Conservation (phyloP, 768 basidiomycete species). For the Kwoniella bestiolae region DNA sequence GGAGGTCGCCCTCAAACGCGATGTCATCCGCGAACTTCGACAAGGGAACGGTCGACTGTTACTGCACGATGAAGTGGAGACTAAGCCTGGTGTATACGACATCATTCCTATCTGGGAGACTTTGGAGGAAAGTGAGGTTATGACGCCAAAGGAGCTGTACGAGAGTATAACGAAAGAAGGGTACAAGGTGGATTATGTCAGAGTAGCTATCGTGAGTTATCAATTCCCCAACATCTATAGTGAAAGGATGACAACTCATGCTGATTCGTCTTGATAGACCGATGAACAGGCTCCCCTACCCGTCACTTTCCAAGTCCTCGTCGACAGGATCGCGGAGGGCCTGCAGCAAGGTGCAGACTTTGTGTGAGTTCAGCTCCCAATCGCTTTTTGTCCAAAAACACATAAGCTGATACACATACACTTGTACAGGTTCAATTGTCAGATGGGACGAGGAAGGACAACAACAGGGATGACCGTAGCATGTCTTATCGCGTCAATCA, state of each 20-base stretch:
- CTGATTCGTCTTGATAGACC: constrained; percentile 64
- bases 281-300: constrained; percentile 97
- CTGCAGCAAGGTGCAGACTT: constrained; percentile 64
- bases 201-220: constrained; percentile 80
- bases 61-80: constrained; percentile 94
- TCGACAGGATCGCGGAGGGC: constrained; percentile 68
- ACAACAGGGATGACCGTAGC: constrained; percentile 96
- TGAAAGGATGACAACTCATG: not conserved
- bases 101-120: constrained; percentile 96
- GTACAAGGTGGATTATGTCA: constrained; percentile 76
- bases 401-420: constrained; percentile 21
- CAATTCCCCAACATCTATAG: not conserved
- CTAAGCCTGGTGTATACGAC: constrained; percentile 82
- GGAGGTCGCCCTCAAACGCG: constrained; percentile 84
- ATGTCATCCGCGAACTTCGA: constrained; percentile 81
- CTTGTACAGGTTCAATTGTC: constrained; percentile 82
- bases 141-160: constrained; percentile 58
- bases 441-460: constrained; percentile 78
- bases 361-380: no score
- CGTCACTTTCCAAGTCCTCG: constrained; percentile 75
- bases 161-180: constrained; percentile 51
- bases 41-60: constrained; percentile 74
- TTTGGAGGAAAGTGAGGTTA: constrained; percentile 61
- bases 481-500: constrained; percentile 70
- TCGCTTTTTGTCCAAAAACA: no score